Evolutionary conservation across 257 asterid species (phyloP).

Genomic region (Penstemon davidsonii): DNA sequence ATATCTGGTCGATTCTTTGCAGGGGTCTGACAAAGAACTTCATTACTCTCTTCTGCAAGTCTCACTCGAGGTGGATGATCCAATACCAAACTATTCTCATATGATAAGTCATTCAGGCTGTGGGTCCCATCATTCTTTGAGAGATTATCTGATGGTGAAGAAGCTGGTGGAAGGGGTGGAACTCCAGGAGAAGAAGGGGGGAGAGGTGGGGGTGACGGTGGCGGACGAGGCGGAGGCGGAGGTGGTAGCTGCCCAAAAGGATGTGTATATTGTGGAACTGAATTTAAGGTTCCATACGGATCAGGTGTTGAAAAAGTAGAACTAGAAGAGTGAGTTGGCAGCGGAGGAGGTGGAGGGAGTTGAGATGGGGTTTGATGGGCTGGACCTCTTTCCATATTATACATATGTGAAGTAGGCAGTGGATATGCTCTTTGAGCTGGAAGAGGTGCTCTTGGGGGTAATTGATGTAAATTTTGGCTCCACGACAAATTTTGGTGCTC

Average conservation of each 20-base stretch:
- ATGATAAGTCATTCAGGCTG: constrained; percentile 22
- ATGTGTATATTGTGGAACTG: constrained; percentile 35
- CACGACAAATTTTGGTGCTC: constrained; percentile 45
- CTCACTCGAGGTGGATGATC: constrained; percentile 38
- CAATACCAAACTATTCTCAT: constrained; percentile 29
- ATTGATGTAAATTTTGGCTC: constrained; percentile 48
- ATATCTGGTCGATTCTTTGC: constrained; percentile 37
- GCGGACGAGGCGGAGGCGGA: constrained; percentile 35
- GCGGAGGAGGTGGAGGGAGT: constrained; percentile 34
- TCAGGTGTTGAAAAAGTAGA: constrained; percentile 37
- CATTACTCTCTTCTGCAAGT: constrained; percentile 34
- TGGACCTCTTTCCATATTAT: constrained; percentile 40
- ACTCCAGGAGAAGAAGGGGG: constrained; percentile 53
- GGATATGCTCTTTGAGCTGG: constrained; percentile 39
- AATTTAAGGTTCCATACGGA: constrained; percentile 36
- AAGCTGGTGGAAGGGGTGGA: constrained; percentile 61
- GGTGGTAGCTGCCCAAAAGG: constrained; percentile 30
- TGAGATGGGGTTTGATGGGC: constrained; percentile 40
- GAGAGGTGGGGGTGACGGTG: constrained; percentile 50
- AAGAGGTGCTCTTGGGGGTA: constrained; percentile 37
- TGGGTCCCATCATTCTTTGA: constrained; percentile 30
- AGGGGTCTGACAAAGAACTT: constrained; percentile 36
- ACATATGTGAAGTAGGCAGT: constrained; percentile 50
- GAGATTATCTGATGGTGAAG: constrained; percentile 40
- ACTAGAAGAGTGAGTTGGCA: constrained; percentile 34